Base-by-base conservation (phyloP, 345 rosid species). In the Eucalyptus virginea region DNA sequence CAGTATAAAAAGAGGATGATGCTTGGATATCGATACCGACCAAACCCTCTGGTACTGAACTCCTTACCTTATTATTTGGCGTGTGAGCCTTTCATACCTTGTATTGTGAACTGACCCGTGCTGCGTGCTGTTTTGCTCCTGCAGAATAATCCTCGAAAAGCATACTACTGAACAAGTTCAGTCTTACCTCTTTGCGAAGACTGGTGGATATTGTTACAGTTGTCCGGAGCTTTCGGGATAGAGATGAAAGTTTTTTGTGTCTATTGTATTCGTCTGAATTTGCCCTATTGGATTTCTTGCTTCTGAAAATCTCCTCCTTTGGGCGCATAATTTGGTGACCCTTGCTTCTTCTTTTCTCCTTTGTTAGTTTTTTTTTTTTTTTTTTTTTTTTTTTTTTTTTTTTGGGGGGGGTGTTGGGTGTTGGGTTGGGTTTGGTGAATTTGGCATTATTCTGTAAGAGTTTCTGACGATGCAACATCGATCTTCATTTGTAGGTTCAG, bases 1-100 rank as follows among this genome's bases (percentile, higher is more conserved):
- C 99, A 97, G 92, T 98, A 98, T 88, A 98, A 98, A 96, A 98
- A 98, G 96, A 95, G 99, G 58, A 98, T 98, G 99, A 98, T 98
- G 99, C 98, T 98, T 62, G 99, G 99, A 77, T 98, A 98, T 92
- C 95, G 96, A 81, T 86, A 98, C 90, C 94, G 99, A 88, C 99
- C 99, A 65, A 98, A 98, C 91, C 99, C 99, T 86, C 92, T 97
- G 98, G 99, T 97, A 96, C 62, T 14, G 28, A 54, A 34, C 69
- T 89, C 8, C 14, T 2, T 77, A 21, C 85, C 85, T 77, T 77
- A 40, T 40, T 23, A 77, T 77, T 77, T 40, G 47, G 47, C 40
- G 47, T 6, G 47, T 77, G 85, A 77, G 30, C 47, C 47, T 40
- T 77, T 44, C 44, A 40, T 21, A 77, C 85, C 85, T 40, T 21